Evolutionary conservation across 23 red algal genomes (phyloP).

Genomic region (Pyropia yezoensis): DNA sequence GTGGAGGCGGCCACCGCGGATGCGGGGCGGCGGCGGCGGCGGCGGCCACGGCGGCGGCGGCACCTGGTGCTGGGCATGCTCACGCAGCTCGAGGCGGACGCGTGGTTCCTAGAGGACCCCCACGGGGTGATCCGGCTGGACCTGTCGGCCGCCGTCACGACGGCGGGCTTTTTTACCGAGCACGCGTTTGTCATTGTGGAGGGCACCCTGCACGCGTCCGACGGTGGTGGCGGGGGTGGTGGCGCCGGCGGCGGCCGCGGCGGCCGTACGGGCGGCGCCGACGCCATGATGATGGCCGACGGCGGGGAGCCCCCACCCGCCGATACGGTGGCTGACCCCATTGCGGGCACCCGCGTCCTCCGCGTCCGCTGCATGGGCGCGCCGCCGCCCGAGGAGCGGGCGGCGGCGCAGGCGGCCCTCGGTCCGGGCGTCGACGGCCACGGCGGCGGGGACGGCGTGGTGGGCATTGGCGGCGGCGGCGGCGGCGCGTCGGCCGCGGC

Average conservation of each 20-base stretch:
- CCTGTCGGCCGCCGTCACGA: slow-evolving; percentile 23
- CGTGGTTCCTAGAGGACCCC: slow-evolving; percentile 59
- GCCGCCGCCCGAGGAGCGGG: slow-evolving; percentile 38
- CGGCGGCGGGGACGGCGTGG: too few species aligned
- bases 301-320: too few species aligned
- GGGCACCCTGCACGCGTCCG: slow-evolving; percentile 17
- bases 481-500: slow-evolving; percentile 9
- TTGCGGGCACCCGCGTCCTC: slow-evolving; percentile 11
- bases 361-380: slow-evolving; percentile 46
- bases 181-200: slow-evolving; percentile 58
- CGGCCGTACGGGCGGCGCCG: too few species aligned
- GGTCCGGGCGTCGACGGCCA: slow-evolving; percentile 14
- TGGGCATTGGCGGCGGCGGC: slow-evolving; percentile 27
- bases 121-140: slow-evolving; percentile 41
- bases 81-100: slow-evolving; percentile 57
- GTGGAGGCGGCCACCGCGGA: too few species aligned
- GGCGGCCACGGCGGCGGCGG: too few species aligned
- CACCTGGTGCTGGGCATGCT: slow-evolving; percentile 56
- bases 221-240: background rate
- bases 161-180: slow-evolving; percentile 58
- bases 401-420: slow-evolving; percentile 22
- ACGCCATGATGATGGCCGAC: too few species aligned
- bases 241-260: too few species aligned
- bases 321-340: too few species aligned
- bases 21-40: too few species aligned